phyloP scores from a whole-genome alignment of 345 rosid genomes.

The Luvunga scandens region DNA sequence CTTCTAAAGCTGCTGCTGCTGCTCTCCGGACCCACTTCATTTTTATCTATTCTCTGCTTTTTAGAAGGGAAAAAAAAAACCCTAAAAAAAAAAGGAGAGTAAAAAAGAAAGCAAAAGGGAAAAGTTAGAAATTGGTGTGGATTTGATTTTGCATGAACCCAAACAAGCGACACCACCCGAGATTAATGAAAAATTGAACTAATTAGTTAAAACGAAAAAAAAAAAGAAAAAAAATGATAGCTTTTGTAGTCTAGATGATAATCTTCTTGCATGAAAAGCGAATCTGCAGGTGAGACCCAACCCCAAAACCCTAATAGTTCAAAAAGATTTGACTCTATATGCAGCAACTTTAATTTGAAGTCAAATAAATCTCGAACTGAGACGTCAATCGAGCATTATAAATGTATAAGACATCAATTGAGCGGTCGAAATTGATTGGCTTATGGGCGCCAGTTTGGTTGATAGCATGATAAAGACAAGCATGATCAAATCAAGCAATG shows the following conservation, averaged over 20 bases:
- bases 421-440: conserved; percentile 27
- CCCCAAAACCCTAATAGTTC: conserved; percentile 9
- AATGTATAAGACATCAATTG: neutral
- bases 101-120: neutral
- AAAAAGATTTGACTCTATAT: conserved; percentile 20
- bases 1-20: conserved; percentile 29
- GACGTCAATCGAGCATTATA: conserved; percentile 4
- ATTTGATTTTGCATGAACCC: conserved; percentile 28
- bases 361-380: conserved; percentile 1
- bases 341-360: conserved; percentile 8
- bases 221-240: neutral
- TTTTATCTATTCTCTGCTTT: conserved; percentile 31
- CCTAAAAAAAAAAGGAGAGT: neutral
- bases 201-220: neutral
- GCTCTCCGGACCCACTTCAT: conserved; percentile 24
- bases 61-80: neutral
- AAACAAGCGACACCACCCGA: conserved; percentile 12
- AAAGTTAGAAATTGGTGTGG: conserved; percentile 5
- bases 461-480: conserved; percentile 20
- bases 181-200: conserved; percentile 1
- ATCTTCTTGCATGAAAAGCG: conserved; percentile 20
- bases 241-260: conserved; percentile 1
- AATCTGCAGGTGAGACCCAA: conserved; percentile 32
- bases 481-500: neutral
- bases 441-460: conserved; percentile 3